phyloP scores from a whole-genome alignment of 768 basidiomycete species.

The Hemileccinum impolitum region DNA sequence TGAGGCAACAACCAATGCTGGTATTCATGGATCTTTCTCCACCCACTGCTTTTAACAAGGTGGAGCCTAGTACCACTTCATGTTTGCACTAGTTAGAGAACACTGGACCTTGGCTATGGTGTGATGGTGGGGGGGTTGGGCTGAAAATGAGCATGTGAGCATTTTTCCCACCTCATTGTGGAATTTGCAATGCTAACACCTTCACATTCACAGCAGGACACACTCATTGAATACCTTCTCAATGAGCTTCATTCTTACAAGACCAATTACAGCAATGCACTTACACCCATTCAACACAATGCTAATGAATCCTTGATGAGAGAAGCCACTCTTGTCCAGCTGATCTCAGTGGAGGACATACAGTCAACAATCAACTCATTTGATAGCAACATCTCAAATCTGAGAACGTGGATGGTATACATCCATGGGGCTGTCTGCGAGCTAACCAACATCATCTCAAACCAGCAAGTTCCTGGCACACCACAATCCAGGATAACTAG shows the following conservation, averaged over 20 bases:
- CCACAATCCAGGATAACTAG: too few species aligned
- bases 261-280: conserved; percentile 19
- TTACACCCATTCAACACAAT: not conserved
- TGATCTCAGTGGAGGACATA: not conserved
- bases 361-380: not conserved
- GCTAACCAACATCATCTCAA: not conserved
- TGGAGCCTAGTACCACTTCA: conserved; percentile 30
- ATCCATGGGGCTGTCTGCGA: not conserved
- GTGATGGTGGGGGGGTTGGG: conserved; percentile 46
- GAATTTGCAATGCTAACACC: too few species aligned
- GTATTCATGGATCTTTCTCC: too few species aligned
- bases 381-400: not conserved
- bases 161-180: too few species aligned
- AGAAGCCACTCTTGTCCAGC: not conserved
- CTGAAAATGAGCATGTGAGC: conserved; percentile 35
- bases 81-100: conserved; percentile 33
- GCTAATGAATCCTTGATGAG: not conserved
- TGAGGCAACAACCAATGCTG: too few species aligned
- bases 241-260: conserved; percentile 28
- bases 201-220: not conserved
- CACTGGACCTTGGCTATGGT: conserved; percentile 35
- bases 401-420: not conserved
- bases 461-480: too few species aligned
- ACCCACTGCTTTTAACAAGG: not conserved
- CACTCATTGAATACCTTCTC: conserved; percentile 22